A percentile compares a stretch with the other conserved stretches of the same genome.
These are phyloP conservation scores for Globomyces sp. DNA, from an alignment of 371 early-diverging fungal species.

Conservation along the genomic window DNA sequence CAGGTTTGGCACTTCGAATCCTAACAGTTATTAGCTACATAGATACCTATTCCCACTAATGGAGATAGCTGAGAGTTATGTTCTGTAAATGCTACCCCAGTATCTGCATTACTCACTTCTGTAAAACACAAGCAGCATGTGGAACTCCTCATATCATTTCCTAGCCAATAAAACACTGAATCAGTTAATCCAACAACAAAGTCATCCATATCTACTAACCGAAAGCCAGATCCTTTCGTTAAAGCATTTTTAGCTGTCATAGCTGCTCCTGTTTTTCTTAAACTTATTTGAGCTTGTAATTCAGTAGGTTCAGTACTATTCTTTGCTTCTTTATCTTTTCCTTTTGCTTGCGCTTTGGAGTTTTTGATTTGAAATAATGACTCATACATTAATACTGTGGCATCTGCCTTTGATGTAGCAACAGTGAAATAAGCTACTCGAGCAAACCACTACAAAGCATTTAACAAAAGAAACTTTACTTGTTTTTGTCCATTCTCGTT, in stretches of 20 bases:
- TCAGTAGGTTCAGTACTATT: background rate
- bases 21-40: slow-evolving; percentile 17
- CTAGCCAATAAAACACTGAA: slow-evolving; percentile 47
- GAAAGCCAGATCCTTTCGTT: slow-evolving; percentile 36
- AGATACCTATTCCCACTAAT: slow-evolving; percentile 25
- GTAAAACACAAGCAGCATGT: slow-evolving; percentile 43
- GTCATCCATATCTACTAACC: slow-evolving; percentile 46
- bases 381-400: slow-evolving; percentile 36
- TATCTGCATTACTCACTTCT: slow-evolving; percentile 37
- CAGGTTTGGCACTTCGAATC: slow-evolving; percentile 44
- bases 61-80: slow-evolving; percentile 16
- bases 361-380: slow-evolving; percentile 27
- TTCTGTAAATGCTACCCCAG: slow-evolving; percentile 10
- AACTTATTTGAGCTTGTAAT: background rate
- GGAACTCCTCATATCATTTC: slow-evolving; percentile 38
- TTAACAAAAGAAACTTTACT: too few relatives aligned
- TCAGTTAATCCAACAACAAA: slow-evolving; percentile 44
- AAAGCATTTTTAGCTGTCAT: slow-evolving; percentile 30
- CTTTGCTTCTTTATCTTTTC: slow-evolving; percentile 11
- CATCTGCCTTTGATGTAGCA: slow-evolving; percentile 36
- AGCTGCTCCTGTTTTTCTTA: slow-evolving; percentile 30
- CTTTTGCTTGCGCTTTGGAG: slow-evolving; percentile 17
- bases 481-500: slow-evolving; percentile 34
- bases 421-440: slow-evolving; percentile 52
- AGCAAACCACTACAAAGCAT: slow-evolving; percentile 43